phyloP scores from a whole-genome alignment of 1,284 basidiomycete species.

The Cerrena zonata region DNA sequence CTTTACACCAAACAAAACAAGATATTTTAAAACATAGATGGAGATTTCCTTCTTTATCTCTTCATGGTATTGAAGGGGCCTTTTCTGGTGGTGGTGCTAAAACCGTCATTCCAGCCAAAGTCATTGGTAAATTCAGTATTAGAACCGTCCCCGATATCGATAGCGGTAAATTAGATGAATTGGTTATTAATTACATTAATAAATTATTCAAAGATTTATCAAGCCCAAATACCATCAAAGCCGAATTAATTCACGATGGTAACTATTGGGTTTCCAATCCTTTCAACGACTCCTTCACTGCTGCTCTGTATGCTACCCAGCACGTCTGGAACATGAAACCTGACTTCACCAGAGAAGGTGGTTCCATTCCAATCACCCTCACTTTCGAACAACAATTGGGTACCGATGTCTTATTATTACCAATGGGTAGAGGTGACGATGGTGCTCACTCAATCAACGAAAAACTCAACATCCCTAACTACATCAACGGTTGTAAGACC shows the following conservation, averaged over 20 bases:
- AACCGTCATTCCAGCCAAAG: slow-evolving; percentile 91
- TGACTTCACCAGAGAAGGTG: slow-evolving; percentile 35
- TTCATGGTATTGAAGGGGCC: slow-evolving; percentile 97
- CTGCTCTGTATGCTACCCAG: slow-evolving; percentile 79
- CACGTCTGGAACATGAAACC: slow-evolving; percentile 2
- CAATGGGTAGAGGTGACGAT: slow-evolving; percentile 91
- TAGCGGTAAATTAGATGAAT: slow-evolving; percentile 61
- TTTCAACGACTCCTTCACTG: slow-evolving; percentile 92
- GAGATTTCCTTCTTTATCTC: slow-evolving; percentile 81
- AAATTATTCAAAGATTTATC: slow-evolving; percentile 80
- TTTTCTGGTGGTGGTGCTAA: slow-evolving; percentile 85
- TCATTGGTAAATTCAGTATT: slow-evolving; percentile 94
- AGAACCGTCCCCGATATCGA: slow-evolving; percentile 85
- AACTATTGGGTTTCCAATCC: slow-evolving; percentile 82
- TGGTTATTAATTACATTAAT: slow-evolving; percentile 69
- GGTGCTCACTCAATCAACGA: slow-evolving; percentile 94
- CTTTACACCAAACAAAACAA: slow-evolving; percentile 77
- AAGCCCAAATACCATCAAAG: slow-evolving; percentile 71
- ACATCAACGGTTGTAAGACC: slow-evolving; percentile 91
- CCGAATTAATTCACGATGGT: slow-evolving; percentile 75
- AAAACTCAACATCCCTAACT: slow-evolving; percentile 91
- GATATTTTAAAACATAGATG: slow-evolving; percentile 87
- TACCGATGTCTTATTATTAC: slow-evolving; percentile 79
- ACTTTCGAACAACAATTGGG: slow-evolving; percentile 88
- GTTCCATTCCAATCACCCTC: slow-evolving; percentile 92